Conservation (phyloP, 352 stramenopile species). For the Globisporangium radiosum region DNA sequence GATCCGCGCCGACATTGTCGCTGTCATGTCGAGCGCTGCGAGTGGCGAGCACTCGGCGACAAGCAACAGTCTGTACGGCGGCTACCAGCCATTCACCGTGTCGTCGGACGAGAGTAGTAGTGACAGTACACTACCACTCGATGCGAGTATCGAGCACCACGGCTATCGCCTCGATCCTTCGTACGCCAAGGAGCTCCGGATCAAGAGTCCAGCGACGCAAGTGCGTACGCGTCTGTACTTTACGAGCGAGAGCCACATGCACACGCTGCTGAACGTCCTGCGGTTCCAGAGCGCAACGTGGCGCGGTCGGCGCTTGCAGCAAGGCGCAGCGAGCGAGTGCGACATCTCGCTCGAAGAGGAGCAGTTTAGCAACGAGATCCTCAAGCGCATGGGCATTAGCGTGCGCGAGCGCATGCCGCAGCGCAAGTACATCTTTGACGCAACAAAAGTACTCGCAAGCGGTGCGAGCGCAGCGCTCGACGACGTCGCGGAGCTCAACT, state of each 20-base stretch:
- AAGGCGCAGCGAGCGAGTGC: slow-evolving; percentile 55
- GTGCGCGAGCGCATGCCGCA: slow-evolving; percentile 74
- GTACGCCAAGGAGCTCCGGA: slow-evolving; percentile 90
- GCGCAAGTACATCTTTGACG: slow-evolving; percentile 74
- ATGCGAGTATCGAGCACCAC: slow-evolving; percentile 77
- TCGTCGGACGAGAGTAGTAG: slow-evolving; percentile 18
- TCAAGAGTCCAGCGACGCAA: slow-evolving; percentile 89
- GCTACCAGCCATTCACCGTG: slow-evolving; percentile 16
- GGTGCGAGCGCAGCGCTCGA: slow-evolving; percentile 67
- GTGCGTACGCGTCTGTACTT: slow-evolving; percentile 98
- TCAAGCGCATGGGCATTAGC: slow-evolving; percentile 82
- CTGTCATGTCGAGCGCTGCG: slow-evolving; percentile 59
- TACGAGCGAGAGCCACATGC: slow-evolving; percentile 98
- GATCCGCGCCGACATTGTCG: slow-evolving; percentile 91
- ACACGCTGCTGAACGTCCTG: slow-evolving; percentile 98
- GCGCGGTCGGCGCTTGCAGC: slow-evolving; percentile 42
- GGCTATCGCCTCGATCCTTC: slow-evolving; percentile 85
- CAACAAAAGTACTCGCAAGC: slow-evolving; percentile 77
- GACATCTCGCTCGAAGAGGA: slow-evolving; percentile 76
- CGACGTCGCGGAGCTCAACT: slow-evolving; percentile 94
- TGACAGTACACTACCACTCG: slow-evolving; percentile 14
- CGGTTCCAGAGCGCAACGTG: slow-evolving; percentile 83
- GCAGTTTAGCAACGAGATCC: slow-evolving; percentile 79
- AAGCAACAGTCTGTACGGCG: slow-evolving; percentile 28
- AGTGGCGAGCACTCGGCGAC: slow-evolving; percentile 25